Percentiles rank a stretch among this genome's conserved stretches.
Conservation (phyloP, 306 rosid species). For the Acacia confusa region DNA sequence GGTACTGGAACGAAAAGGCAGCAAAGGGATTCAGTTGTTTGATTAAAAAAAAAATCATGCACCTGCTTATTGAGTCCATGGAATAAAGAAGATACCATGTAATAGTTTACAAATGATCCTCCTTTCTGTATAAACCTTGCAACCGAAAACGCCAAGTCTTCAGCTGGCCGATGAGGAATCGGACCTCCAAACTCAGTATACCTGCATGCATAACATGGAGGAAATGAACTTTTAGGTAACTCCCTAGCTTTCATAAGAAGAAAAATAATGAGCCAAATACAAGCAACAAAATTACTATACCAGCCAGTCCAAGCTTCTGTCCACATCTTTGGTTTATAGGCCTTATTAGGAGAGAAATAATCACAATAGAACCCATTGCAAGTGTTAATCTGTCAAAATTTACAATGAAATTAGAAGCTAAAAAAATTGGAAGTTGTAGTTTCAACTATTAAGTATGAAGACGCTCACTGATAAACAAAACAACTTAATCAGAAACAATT, state of each 20-base stretch:
- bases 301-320: conserved; percentile 99
- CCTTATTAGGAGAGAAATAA: conserved; percentile 91
- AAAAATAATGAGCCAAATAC: conserved; percentile 10
- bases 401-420: conserved; percentile 18
- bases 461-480: background rate
- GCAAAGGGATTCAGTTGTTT: conserved; percentile 7
- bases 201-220: conserved; percentile 53
- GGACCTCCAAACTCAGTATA: conserved; percentile 97
- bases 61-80: conserved; percentile 12
- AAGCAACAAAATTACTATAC: conserved; percentile 38
- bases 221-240: background rate
- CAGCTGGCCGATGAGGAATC: conserved; percentile 91
- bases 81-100: conserved; percentile 65
- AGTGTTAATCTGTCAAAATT: conserved; percentile 69
- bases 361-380: conserved; percentile 99
- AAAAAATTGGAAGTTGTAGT: background rate
- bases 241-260: conserved; percentile 6
- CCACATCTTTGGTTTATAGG: conserved; percentile 98
- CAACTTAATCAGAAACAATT: conserved; percentile 39
- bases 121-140: conserved; percentile 95
- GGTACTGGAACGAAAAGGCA: conserved; percentile 61
- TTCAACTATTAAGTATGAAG: conserved; percentile 17
- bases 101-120: conserved; percentile 87
- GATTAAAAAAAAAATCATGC: background rate
- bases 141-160: conserved; percentile 92